Percentiles rank a stretch among this genome's conserved stretches.
phyloP scores from a whole-genome alignment of 163 green algal species.

The Coccomyxa subellipsoidea region DNA sequence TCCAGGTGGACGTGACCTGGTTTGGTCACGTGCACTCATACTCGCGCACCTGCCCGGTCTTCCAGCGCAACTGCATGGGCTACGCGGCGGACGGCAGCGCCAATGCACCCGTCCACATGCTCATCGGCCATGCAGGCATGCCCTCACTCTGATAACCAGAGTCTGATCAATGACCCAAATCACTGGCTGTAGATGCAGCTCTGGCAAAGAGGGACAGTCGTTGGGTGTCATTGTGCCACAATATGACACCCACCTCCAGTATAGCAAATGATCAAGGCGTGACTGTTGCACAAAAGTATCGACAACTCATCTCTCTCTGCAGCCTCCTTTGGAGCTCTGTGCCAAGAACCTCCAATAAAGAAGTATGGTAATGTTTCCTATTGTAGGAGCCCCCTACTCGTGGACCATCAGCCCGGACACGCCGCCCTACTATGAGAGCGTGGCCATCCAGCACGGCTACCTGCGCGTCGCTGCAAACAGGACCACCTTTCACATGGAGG shows the following conservation, averaged over 20 bases:
- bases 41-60: conserved; percentile 58
- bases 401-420: conserved; percentile 35
- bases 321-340: too few species aligned
- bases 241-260: too few species aligned
- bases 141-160: neutral
- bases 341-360: too few species aligned
- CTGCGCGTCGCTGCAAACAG: conserved; percentile 37
- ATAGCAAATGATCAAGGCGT: too few species aligned
- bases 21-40: conserved; percentile 61
- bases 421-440: conserved; percentile 36
- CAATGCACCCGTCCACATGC: conserved; percentile 32
- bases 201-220: too few species aligned
- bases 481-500: conserved; percentile 37
- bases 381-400: conserved; percentile 36
- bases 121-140: conserved; percentile 45
- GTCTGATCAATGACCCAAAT: too few species aligned
- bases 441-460: conserved; percentile 55
- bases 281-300: too few species aligned
- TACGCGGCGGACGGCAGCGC: conserved; percentile 22
- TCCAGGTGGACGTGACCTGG: conserved; percentile 10
- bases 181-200: too few species aligned
- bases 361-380: neutral
- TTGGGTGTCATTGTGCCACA: too few species aligned
- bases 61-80: conserved; percentile 24
- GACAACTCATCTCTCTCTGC: too few species aligned